Percentiles rank a stretch among this genome's conserved stretches.
Conservation (phyloP, 2,329 filamentous ascomycete genomes). For the Pyricularia sp. region DNA sequence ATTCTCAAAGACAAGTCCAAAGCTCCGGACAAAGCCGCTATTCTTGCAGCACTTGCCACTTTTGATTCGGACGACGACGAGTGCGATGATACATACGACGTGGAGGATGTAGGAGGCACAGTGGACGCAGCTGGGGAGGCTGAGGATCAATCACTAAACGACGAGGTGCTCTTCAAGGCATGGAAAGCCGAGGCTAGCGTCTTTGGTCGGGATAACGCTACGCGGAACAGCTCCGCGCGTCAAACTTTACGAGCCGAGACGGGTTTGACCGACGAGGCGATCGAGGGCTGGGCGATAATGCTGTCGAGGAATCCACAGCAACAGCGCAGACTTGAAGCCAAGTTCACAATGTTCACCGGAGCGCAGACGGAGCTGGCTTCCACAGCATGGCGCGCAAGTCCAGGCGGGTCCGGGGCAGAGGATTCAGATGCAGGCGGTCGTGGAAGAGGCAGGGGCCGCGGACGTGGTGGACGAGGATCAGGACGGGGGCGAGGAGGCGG, state of each 20-base stretch:
- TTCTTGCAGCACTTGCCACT: slow-evolving; percentile 72
- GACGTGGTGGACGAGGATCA: slow-evolving; percentile 27
- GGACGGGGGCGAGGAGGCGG: slow-evolving; percentile 19
- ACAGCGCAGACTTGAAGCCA: slow-evolving; percentile 56
- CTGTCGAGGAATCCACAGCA: slow-evolving; percentile 58
- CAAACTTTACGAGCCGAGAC: slow-evolving; percentile 58
- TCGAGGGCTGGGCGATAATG: slow-evolving; percentile 93
- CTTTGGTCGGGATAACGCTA: slow-evolving; percentile 61
- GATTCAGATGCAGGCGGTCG: slow-evolving; percentile 35
- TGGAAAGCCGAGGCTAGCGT: slow-evolving; percentile 51
- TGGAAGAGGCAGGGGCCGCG: slow-evolving; percentile 32
- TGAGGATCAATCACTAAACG: slow-evolving; percentile 39
- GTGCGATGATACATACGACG: slow-evolving; percentile 91
- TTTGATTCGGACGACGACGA: slow-evolving; percentile 96
- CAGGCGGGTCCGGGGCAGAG: slow-evolving; percentile 42
- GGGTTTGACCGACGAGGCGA: slow-evolving; percentile 81
- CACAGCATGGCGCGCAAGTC: slow-evolving; percentile 50
- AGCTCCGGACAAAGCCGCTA: slow-evolving; percentile 68
- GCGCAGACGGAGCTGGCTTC: slow-evolving; percentile 50
- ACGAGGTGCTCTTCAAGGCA: slow-evolving; percentile 60
- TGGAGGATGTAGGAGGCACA: slow-evolving; percentile 79
- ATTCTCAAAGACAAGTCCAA: slow-evolving; percentile 51
- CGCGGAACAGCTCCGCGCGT: slow-evolving; percentile 51
- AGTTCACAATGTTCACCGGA: slow-evolving; percentile 52
- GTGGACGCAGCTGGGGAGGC: slow-evolving; percentile 57